Percentiles rank a stretch among this genome's conserved stretches.
These are phyloP conservation scores for Mortierella sp. DNA, from an alignment of 371 early-diverging fungal species.

Conservation along the genomic window DNA sequence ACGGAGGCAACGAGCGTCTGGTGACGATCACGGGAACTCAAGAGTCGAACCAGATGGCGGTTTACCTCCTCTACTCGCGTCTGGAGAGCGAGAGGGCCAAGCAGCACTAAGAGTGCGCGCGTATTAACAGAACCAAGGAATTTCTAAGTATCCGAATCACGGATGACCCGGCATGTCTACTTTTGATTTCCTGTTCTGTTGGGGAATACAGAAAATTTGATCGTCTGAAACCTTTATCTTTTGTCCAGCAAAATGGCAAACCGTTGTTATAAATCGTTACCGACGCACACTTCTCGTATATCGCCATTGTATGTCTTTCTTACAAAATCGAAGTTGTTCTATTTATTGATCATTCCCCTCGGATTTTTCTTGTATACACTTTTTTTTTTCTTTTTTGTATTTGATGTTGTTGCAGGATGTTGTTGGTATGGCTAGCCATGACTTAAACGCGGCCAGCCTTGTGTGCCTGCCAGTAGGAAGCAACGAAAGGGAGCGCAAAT, in stretches of 20 bases:
- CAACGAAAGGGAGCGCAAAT: conserved; percentile 69
- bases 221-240: no score
- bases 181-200: no score
- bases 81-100: conserved; percentile 79
- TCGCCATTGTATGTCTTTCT: no score
- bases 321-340: no score
- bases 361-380: neutral
- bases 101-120: conserved; percentile 7
- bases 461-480: conserved; percentile 58
- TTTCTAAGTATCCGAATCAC: no score
- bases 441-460: conserved; percentile 47
- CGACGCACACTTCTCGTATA: no score
- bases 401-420: neutral
- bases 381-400: neutral
- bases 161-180: no score
- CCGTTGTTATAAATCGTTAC: no score
- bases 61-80: conserved; percentile 79
- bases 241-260: no score
- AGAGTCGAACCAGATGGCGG: conserved; percentile 84
- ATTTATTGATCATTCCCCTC: no score
- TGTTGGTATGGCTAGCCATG: conserved; percentile 64
- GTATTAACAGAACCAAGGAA: neutral
- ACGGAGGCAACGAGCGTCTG: conserved; percentile 68
- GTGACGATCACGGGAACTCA: conserved; percentile 86
- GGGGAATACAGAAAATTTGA: no score